Base-by-base conservation (phyloP, 2,329 filamentous ascomycete genomes). In the Pseudocercospora macadamiae region DNA sequence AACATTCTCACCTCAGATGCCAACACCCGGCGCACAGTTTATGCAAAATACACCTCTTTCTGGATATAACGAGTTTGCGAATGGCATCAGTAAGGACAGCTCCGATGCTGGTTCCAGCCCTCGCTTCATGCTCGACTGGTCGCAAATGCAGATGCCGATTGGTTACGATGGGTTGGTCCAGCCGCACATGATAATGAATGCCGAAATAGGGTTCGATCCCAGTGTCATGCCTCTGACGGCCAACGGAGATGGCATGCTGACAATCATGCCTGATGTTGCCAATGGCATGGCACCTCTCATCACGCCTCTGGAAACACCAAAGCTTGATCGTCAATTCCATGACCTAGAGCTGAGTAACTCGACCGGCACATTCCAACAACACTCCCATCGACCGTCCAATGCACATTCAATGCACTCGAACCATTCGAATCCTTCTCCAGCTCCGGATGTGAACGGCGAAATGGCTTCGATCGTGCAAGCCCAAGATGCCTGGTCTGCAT, bases 401-500 rank as follows among this genome's bases (percentile, higher is more conserved):
- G 51, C n/a, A 39, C 47, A 49, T 34, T 64, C 63, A n/a, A 57
- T 61, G 39, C 54, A 55, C 18, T 64, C 61, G 16, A 52, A 59
- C 28, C 60, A 57, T 2, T 66, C 64, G 14, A 37, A 57, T 6
- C 53, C 51, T 23, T 62, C 62, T 5, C 54, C 57, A 30, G 49
- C 53, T 9, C 70, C 73, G 7, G 64, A 68, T 23, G 44, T 53
- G 2, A 60, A 60, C 25, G 58, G 55, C 4, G 79, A 82, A 57
- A 74, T 80, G 39, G 76, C 77, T 42, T 78, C 79, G 4, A 79
- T 82, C 47, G 72, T 81, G 39, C 75, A 78, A 18, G 80, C 80
- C 25, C 80, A 81, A 57, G 79, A 83, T 57, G 77, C 76, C 6
- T 83, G 81, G 81, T 79, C 77, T 3, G 79, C 78, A 5, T 83